These are phyloP conservation scores for Asterophora lycoperdoides DNA, from an alignment of 768 basidiomycete genomes.

Conservation along the genomic window DNA sequence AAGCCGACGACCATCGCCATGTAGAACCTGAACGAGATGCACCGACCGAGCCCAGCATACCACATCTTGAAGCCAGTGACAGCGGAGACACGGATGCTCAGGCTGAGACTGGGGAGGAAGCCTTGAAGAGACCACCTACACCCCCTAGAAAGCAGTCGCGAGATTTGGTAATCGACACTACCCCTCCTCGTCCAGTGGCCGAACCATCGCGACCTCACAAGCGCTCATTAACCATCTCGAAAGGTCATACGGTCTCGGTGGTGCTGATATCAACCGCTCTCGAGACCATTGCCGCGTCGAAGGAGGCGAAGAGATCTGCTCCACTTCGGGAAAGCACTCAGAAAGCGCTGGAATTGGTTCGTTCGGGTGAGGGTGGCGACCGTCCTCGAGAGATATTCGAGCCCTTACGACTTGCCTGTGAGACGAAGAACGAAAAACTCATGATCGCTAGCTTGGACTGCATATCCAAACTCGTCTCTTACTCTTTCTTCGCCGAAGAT, in stretches of 20 bases:
- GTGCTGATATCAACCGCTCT: conserved; percentile 82
- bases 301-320: conserved; percentile 79
- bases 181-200: conserved; percentile 4
- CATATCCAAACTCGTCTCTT: conserved; percentile 94
- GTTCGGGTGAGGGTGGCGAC: conserved; percentile 68
- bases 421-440: conserved; percentile 88
- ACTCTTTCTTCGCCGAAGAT: conserved; percentile 90
- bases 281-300: conserved; percentile 81
- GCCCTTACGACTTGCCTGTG: conserved; percentile 93
- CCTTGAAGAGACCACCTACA: conserved; percentile 8
- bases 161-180: not conserved
- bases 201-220: conserved; percentile 31
- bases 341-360: conserved; percentile 78
- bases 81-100: not conserved
- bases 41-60: not conserved
- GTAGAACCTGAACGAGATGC: not conserved
- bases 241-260: conserved; percentile 70
- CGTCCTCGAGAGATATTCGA: conserved; percentile 88
- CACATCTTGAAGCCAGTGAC: not conserved
- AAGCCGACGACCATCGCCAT: conserved; percentile 1
- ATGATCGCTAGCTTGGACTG: conserved; percentile 97
- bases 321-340: conserved; percentile 83
- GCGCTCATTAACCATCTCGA: conserved; percentile 59
- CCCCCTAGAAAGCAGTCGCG: conserved; percentile 11
- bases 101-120: not conserved